Evolutionary conservation across 2,329 filamentous ascomycete species (phyloP).

Genomic region (Monilinia vaccinii-corymbosi): DNA sequence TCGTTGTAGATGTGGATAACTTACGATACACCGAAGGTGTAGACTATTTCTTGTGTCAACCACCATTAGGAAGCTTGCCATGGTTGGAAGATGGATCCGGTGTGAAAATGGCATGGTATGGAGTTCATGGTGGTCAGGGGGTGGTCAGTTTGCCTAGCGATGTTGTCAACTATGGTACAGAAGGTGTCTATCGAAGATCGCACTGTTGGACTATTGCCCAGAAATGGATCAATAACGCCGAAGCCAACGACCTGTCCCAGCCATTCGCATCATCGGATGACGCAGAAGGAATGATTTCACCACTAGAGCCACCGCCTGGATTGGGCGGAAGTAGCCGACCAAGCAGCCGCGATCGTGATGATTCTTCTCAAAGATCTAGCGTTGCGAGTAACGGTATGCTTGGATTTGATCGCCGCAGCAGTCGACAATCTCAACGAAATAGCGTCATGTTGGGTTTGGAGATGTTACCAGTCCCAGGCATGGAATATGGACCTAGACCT

Average conservation of each 20-base stretch:
- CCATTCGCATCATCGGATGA: not conserved
- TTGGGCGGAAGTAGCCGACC: conserved; percentile 20
- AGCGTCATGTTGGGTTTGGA: conserved; percentile 27
- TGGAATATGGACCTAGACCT: not conserved
- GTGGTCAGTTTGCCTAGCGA: conserved; percentile 55
- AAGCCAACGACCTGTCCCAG: not conserved
- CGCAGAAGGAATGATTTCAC: conserved; percentile 13
- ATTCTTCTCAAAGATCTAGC: conserved; percentile 8
- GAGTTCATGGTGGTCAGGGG: conserved; percentile 56
- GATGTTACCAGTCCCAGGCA: conserved; percentile 20
- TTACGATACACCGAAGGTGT: conserved; percentile 61
- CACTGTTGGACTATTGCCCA: conserved; percentile 61
- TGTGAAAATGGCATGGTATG: conserved; percentile 64
- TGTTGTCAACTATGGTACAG: conserved; percentile 51
- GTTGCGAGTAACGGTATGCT: conserved; percentile 1
- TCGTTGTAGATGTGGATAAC: conserved; percentile 66
- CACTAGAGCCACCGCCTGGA: conserved; percentile 23
- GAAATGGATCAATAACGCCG: conserved; percentile 38
- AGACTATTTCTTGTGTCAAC: conserved; percentile 75
- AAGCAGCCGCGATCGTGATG: conserved; percentile 12
- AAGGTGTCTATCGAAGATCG: conserved; percentile 58
- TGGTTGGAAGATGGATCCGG: conserved; percentile 57
- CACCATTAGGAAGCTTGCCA: conserved; percentile 61
- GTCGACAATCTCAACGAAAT: conserved; percentile 18
- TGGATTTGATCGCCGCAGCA: not conserved